Base-by-base conservation (phyloP, 1,139 yeast genomes). In the Debaryomyces sp. region DNA sequence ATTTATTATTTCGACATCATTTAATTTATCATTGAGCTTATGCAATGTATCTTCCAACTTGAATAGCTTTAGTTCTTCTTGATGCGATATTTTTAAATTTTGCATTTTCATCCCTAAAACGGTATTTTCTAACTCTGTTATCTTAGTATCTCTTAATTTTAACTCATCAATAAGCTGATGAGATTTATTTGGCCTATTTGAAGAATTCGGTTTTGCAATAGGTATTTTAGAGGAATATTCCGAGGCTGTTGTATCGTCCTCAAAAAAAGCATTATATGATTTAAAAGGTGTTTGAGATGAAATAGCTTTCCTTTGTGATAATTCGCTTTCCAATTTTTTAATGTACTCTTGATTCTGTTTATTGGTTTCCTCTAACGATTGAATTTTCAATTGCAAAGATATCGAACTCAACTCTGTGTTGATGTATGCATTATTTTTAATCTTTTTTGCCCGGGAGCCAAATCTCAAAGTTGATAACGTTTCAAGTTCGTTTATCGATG, bases 401-500 rank as follows among this genome's bases (percentile, higher is more conserved):
- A 72, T 64, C 2, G 83, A 70, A 54, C 90, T 83, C 41, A 87
- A 68, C 55, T 87, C 95, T 5, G 85, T 77, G 59, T 89, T 89
- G 39, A 86, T 75, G 62, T 81, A 84, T 5, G 90, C 88, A 50
- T 73, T 77, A 62, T 88, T 89, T 61, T 80, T 77, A 53, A 91
- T 87, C 42, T 71, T 73, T 66, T 87, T 89, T 8, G 96, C 95
- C 43, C 96, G 72, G 2, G 84, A 77, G 2, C 96, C 97, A 66
- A 91, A 89, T 46, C 96, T 68, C 48, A 91, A 69, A 0, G 96
- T 87, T 5, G 94, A 85, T 12, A 89, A 55, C 0, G 96, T 89
- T 61, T 90, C 96, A 17, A 70, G 63, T 49, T 79, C 86, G 60
- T 90, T 85, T 33, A 65, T 61, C 1, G 75, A 64, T 0, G 88